These are phyloP conservation scores for Penicillium decumbens DNA, from an alignment of 2,329 filamentous ascomycete genomes.

Conservation along the genomic window DNA sequence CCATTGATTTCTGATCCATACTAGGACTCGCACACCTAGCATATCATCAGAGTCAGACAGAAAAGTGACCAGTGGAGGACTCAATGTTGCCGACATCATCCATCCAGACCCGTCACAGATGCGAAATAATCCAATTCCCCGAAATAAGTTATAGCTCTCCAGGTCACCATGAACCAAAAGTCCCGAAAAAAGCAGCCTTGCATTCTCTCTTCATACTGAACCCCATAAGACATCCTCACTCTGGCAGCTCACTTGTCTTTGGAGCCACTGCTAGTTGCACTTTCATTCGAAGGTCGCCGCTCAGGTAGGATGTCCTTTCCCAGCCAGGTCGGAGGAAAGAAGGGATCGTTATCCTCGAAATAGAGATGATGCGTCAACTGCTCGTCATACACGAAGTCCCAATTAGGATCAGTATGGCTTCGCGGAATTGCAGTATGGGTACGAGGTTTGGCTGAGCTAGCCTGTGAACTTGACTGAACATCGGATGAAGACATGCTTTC, in stretches of 20 bases:
- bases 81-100: neutral
- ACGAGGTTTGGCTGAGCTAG: neutral
- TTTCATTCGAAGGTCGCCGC: constrained; percentile 9
- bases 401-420: neutral
- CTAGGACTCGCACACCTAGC: neutral
- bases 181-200: neutral
- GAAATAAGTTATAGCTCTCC: neutral
- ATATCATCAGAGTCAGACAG: neutral
- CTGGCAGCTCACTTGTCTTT: neutral
- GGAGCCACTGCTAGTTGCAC: constrained; percentile 1
- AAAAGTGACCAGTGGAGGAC: neutral
- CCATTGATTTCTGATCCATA: neutral
- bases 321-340: constrained; percentile 32
- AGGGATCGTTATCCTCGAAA: constrained; percentile 35
- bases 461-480: neutral
- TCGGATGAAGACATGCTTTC: constrained; percentile 3
- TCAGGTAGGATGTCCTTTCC: constrained; percentile 16
- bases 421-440: neutral
- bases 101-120: neutral
- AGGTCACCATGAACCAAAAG: neutral
- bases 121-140: neutral
- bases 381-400: constrained; percentile 15
- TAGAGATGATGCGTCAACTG: constrained; percentile 30
- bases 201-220: neutral
- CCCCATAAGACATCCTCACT: neutral